A percentile compares a stretch with the other conserved stretches of the same genome.
Evolutionary conservation across 2,329 filamentous ascomycete species (phyloP).

Genomic region (Botrytis cinerea): DNA sequence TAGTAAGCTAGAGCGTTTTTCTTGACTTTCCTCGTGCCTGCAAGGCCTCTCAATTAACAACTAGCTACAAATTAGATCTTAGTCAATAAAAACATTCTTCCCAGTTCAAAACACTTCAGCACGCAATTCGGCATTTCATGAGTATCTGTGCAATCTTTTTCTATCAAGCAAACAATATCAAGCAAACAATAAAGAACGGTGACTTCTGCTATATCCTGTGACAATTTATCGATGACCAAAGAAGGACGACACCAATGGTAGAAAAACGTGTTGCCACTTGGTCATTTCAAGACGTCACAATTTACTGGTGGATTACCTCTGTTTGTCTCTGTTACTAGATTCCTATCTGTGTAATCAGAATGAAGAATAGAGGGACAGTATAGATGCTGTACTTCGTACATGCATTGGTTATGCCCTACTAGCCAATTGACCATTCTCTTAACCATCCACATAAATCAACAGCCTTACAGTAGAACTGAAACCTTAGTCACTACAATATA

Average conservation of each 20-base stretch:
- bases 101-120: not conserved
- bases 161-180: not conserved
- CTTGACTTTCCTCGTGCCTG: no score
- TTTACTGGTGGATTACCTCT: not conserved
- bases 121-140: not conserved
- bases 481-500: not conserved
- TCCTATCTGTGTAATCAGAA: not conserved
- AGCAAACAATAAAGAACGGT: not conserved
- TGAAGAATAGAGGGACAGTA: not conserved
- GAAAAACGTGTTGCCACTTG: not conserved
- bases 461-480: not conserved
- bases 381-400: not conserved
- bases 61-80: not conserved
- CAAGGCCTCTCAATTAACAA: not conserved
- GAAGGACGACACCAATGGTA: not conserved
- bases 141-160: not conserved
- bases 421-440: not conserved
- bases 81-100: not conserved
- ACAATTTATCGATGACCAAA: not conserved
- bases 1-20: not conserved
- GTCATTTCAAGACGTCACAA: not conserved
- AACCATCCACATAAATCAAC: not conserved
- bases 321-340: not conserved
- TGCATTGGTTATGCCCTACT: not conserved
- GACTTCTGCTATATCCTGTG: not conserved